phyloP scores from a whole-genome alignment of 148 eudicot species.

The Cornus suecica region DNA sequence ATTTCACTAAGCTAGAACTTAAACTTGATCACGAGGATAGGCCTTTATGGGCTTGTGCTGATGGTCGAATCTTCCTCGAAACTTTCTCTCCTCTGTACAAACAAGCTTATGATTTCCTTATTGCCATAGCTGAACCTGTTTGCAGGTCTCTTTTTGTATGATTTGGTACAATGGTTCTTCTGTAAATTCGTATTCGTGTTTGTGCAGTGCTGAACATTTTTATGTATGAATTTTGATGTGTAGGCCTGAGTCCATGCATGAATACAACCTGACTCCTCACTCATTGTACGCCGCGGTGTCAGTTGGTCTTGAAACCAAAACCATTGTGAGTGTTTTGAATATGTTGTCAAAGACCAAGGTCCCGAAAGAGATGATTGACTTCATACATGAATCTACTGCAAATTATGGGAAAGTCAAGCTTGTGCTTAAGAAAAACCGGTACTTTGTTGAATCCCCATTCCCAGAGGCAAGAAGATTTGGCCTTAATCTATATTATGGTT shows the following conservation, averaged over 20 bases:
- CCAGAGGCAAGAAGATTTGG: conserved; percentile 61
- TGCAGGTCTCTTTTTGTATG: conserved; percentile 59
- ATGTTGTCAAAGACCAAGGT: conserved; percentile 93
- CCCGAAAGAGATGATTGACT: conserved; percentile 94
- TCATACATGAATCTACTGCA: conserved; percentile 84
- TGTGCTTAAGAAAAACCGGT: conserved; percentile 92
- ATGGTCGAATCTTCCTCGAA: conserved; percentile 95
- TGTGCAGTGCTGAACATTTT: background rate
- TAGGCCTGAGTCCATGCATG: conserved; percentile 73
- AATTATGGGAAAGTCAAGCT: conserved; percentile 99
- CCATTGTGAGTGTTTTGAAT: conserved; percentile 73
- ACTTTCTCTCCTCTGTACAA: conserved; percentile 90
- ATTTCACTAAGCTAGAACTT: conserved; percentile 83
- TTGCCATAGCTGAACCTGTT: conserved; percentile 97
- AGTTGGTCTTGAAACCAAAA: conserved; percentile 94
- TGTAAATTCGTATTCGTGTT: background rate
- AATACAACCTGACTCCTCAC: conserved; percentile 96
- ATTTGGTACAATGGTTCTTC: background rate
- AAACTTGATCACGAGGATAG: conserved; percentile 87
- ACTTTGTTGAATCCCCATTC: conserved; percentile 88
- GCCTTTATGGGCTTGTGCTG: conserved; percentile 98
- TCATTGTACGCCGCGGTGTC: conserved; percentile 96
- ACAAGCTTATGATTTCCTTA: conserved; percentile 97
- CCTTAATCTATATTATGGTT: background rate
- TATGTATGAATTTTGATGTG: background rate